These are phyloP conservation scores for Tillandsia leiboldiana DNA, from an alignment of 176 grass and related monocot species.

Conservation along the genomic window DNA sequence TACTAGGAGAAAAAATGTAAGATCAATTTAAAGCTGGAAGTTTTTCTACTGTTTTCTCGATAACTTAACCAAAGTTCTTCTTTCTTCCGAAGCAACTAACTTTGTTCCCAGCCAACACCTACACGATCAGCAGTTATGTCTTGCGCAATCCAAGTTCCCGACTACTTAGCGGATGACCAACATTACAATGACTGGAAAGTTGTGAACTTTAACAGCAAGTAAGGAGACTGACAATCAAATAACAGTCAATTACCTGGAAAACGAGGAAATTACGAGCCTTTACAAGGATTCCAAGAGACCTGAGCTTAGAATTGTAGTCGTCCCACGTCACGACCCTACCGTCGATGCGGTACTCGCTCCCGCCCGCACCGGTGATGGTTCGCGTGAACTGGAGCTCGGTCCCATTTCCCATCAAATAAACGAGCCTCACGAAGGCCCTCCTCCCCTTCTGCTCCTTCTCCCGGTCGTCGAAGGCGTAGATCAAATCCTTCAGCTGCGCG, in stretches of 20 bases:
- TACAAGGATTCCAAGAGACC: conserved; percentile 88
- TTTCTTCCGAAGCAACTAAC: no score
- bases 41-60: not conserved
- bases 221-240: not conserved
- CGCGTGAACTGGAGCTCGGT: conserved; percentile 67
- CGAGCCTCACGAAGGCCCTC: conserved; percentile 72
- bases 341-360: conserved; percentile 74
- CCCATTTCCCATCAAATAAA: conserved; percentile 44
- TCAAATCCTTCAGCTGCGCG: conserved; percentile 90
- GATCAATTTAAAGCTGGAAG: not conserved
- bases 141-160: not conserved
- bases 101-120: not conserved
- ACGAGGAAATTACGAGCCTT: conserved; percentile 97
- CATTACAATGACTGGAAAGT: no score
- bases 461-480: conserved; percentile 80
- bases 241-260: conserved; percentile 64
- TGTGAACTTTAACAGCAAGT: not conserved
- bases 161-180: no score
- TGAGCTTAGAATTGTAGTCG: conserved; percentile 81
- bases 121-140: not conserved
- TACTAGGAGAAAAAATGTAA: not conserved
- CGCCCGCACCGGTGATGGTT: conserved; percentile 56
- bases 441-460: conserved; percentile 86
- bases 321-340: conserved; percentile 54
- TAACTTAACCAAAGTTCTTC: not conserved